Evolutionary conservation across 352 stramenopile genomes (phyloP).

Genomic region (Phytophthora tubulina): DNA sequence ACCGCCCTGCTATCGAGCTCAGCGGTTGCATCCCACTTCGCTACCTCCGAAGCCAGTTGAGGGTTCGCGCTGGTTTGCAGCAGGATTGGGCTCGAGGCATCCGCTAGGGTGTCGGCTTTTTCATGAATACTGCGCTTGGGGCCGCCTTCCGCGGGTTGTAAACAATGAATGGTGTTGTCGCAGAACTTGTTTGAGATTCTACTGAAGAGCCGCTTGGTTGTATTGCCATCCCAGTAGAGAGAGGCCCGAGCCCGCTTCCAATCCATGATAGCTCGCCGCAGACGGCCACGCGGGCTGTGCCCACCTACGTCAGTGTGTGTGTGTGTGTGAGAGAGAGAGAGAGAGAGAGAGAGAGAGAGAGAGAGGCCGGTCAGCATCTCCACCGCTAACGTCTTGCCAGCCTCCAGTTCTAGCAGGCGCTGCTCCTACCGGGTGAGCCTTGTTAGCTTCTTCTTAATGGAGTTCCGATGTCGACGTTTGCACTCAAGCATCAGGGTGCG

Average conservation of each 20-base stretch:
- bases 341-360: background rate
- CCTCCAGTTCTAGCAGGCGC: background rate
- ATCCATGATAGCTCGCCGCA: background rate
- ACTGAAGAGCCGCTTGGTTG: background rate
- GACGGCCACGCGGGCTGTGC: background rate
- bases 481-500: too few relatives aligned
- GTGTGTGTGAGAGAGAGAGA: too few relatives aligned
- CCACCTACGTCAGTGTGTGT: background rate
- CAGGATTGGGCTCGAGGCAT: background rate
- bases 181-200: background rate
- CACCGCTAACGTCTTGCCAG: background rate
- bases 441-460: too few relatives aligned
- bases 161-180: background rate
- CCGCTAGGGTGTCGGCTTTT: background rate
- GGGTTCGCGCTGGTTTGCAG: background rate
- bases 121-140: background rate
- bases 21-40: background rate
- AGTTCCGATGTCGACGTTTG: too few relatives aligned
- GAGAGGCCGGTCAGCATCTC: background rate
- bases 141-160: background rate
- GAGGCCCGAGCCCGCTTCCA: background rate
- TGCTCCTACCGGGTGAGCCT: too few relatives aligned
- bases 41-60: background rate
- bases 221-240: background rate
- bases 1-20: background rate